Evolutionary conservation across 164 flowering plant species (phyloP).

Genomic region (Euptelea pleiosperma): DNA sequence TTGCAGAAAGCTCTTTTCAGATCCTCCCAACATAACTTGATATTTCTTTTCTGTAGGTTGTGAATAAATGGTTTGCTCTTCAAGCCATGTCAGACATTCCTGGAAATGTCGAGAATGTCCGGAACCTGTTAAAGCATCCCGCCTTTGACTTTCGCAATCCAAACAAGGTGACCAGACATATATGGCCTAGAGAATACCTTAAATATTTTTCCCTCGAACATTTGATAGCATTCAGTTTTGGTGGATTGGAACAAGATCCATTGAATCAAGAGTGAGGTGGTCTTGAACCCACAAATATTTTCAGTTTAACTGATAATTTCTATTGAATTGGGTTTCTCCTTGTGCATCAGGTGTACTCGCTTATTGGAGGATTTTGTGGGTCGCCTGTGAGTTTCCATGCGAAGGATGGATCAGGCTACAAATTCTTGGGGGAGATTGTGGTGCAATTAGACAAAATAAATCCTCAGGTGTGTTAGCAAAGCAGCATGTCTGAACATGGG

Average conservation of each 20-base stretch:
- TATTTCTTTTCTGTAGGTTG: slow-evolving; percentile 52
- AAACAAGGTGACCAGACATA: slow-evolving; percentile 68
- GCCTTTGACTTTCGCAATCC: slow-evolving; percentile 95
- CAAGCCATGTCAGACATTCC: slow-evolving; percentile 83
- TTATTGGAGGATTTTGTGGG: slow-evolving; percentile 90
- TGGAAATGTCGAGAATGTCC: slow-evolving; percentile 83
- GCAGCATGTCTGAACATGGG: too few species aligned
- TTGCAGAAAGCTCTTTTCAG: neutral
- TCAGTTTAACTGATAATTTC: too few species aligned
- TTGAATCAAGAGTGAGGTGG: too few species aligned
- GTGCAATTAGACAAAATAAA: slow-evolving; percentile 90
- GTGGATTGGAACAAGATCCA: too few species aligned
- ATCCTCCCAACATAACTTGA: neutral
- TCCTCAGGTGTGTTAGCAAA: slow-evolving; percentile 67
- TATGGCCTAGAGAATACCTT: too few species aligned
- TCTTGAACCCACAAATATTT: too few species aligned
- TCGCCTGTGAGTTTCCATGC: slow-evolving; percentile 93
- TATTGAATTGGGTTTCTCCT: neutral
- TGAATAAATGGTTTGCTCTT: slow-evolving; percentile 91
- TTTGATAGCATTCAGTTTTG: too few species aligned
- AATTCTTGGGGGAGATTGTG: slow-evolving; percentile 87
- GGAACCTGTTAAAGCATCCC: slow-evolving; percentile 70
- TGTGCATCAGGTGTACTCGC: slow-evolving; percentile 64
- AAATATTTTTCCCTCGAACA: neutral
- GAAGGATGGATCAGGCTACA: slow-evolving; percentile 95